Percentiles rank a stretch among this genome's conserved stretches.
These are phyloP conservation scores for Lactarius quietus DNA, from an alignment of 768 basidiomycete genomes.

Conservation along the genomic window DNA sequence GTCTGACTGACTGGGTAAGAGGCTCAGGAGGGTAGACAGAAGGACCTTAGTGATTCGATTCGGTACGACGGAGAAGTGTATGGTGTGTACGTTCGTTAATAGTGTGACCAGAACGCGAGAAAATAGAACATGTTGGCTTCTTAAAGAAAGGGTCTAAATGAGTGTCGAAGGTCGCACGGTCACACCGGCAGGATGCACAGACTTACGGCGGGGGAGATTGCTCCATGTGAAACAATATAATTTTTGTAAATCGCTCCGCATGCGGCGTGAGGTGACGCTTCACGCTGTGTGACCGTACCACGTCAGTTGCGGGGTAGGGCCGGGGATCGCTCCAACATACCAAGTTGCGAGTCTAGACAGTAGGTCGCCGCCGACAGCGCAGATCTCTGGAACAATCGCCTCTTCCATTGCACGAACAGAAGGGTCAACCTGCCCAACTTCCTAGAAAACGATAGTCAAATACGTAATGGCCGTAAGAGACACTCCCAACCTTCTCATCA, in stretches of 20 bases:
- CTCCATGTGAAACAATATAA: constrained; percentile 61
- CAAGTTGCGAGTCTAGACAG: constrained; percentile 46
- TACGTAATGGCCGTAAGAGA: constrained; percentile 16
- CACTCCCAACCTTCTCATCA: constrained; percentile 37
- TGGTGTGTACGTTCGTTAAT: constrained; percentile 15
- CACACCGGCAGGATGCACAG: constrained; percentile 11
- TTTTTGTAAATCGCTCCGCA: constrained; percentile 46
- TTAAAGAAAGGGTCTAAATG: constrained; percentile 13
- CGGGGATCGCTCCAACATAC: constrained; percentile 36
- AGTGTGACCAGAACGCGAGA: constrained; percentile 17
- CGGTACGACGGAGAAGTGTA: constrained; percentile 16
- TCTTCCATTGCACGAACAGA: constrained; percentile 53
- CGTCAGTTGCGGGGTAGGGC: constrained; percentile 4
- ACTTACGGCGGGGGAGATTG: constrained; percentile 47
- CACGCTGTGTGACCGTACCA: constrained; percentile 38
- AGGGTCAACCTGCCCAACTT: constrained; percentile 48
- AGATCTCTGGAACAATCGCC: constrained; percentile 47
- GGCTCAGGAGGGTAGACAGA: constrained; percentile 19
- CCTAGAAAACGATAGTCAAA: constrained; percentile 36
- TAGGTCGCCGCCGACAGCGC: constrained; percentile 51
- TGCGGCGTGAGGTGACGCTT: constrained; percentile 55
- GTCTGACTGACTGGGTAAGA: constrained; percentile 32
- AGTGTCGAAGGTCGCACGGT: not conserved
- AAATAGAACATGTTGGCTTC: constrained; percentile 19
- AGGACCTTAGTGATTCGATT: constrained; percentile 24